Percentiles rank a stretch among this genome's conserved stretches.
Evolutionary conservation across 495 filamentous ascomycete species (phyloP).

Genomic region (Xylaria scruposa): DNA sequence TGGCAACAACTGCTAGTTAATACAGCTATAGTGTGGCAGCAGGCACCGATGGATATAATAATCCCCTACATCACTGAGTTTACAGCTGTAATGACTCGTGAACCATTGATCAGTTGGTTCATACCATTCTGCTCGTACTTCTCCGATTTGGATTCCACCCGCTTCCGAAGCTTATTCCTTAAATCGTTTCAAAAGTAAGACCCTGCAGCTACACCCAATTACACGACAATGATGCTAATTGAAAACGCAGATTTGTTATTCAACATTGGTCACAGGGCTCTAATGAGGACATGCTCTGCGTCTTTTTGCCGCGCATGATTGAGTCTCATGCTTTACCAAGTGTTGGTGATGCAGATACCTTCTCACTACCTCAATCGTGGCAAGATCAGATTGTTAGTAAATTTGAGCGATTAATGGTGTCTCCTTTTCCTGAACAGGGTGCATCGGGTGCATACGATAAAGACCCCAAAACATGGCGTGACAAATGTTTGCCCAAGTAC

Average conservation of each 20-base stretch:
- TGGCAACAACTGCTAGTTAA: slow-evolving; percentile 66
- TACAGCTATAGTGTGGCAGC: slow-evolving; percentile 71
- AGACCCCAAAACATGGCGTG: slow-evolving; percentile 60
- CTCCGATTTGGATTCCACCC: slow-evolving; percentile 71
- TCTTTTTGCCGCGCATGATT: slow-evolving; percentile 72
- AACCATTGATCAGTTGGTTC: slow-evolving; percentile 71
- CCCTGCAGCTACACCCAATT: neutral
- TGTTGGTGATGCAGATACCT: slow-evolving; percentile 58
- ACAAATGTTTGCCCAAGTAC: slow-evolving; percentile 62
- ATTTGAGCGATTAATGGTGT: slow-evolving; percentile 62
- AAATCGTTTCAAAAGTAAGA: slow-evolving; percentile 81
- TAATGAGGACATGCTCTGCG: slow-evolving; percentile 70
- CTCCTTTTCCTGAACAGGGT: slow-evolving; percentile 62
- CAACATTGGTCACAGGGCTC: slow-evolving; percentile 69
- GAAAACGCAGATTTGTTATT: slow-evolving; percentile 65
- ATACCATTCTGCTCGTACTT: slow-evolving; percentile 83
- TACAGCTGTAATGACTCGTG: slow-evolving; percentile 67
- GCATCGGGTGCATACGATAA: slow-evolving; percentile 50
- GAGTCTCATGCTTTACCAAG: slow-evolving; percentile 57
- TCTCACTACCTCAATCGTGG: slow-evolving; percentile 69
- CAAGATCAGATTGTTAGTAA: slow-evolving; percentile 71
- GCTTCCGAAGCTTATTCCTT: slow-evolving; percentile 77
- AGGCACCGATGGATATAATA: slow-evolving; percentile 79
- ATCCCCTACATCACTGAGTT: slow-evolving; percentile 70
- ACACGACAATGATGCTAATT: slow-evolving; percentile 31